Evolutionary conservation across 805 yeast genomes (phyloP), one percentile per base, ranked within the genome.

Genomic region (Spathaspora arborariae): DNA sequence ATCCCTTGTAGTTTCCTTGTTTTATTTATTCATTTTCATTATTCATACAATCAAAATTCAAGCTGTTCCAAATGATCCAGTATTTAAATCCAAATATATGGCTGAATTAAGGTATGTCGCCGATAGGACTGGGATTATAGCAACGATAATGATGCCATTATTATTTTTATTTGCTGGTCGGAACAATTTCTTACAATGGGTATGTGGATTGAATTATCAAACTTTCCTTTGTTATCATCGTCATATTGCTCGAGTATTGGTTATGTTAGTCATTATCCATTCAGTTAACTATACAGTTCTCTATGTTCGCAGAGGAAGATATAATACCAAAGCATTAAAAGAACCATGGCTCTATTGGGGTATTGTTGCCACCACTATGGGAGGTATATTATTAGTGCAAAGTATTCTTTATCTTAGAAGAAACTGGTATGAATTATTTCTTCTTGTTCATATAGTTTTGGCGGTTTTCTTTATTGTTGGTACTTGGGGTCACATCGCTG

Each of bases 81-180:
- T 63, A 2, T 66, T 58, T 44, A 38, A n/a, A 4, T 20, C 45
- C 13, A 51, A 46, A 30, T 21, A 41, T 2, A 20, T n/a, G 4
- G 67, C 69, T 0, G 46, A 62, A 18, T 42, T 54, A 40, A 54
- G 69, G 35, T 74, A 70, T 45, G 51, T 62, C 44, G 80, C 76
- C 33, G 80, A 80, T 53, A 67, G 88, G 54, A 55, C 81, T 1
- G 85, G 81, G 2, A 71, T 81, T 21, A 56, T 80, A 39, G 63
- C 57, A 7, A 60, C 72, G 2, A 68, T 74, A n/a, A 51, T 56
- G 61, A 74, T 64, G 62, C 88, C 88, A 2, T 59, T 80, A 39
- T 51, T 81, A 39, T 65, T 80, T 26, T 60, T 81, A 42, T 81
- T 82, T 57, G 82, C 86, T 2, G 80, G 85, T 37, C 65, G 88